Evolutionary conservation across 306 rosid species (phyloP), one percentile per base, ranked within the genome.

Genomic region (Medicago ruthenica): DNA sequence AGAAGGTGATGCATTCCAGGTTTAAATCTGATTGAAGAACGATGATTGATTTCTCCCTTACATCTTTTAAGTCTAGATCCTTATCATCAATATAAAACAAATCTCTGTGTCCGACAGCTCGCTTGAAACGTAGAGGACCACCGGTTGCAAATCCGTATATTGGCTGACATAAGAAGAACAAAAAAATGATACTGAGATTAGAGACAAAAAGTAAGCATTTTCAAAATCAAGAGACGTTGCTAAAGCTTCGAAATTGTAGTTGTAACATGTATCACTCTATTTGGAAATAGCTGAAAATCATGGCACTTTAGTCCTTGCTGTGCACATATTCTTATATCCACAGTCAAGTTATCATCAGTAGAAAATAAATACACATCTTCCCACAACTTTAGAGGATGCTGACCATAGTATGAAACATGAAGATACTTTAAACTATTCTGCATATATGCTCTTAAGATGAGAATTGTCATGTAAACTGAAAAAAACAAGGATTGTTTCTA

Each of bases 81-180:
- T 95, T 95, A 86, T 95, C 96, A 48, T 92, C 95, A 40, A 95
- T 80, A 82, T 90, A 95, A 82, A 87, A 94, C 80, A 92, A 86
- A 81, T 90, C 97, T 85, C 86, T 92, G 80, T 95, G 96, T 70
- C 97, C 97, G 17, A 72, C 86, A 82, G 97, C 97, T 85, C 95
- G 85, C 86, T 83, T 92, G 84, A 92, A 92, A 78, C 91, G 88
- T 79, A 92, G 71, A 82, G 91, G 85, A 87, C 91, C 91, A 20
- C 93, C 93, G 21, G 95, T 83, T 70, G 97, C 86, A 86, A 90
- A 94, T 75, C 97, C 97, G 70, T 88, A 94, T 67, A 94, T 76
- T 31, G 98, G 97, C 98, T 95, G 82, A 50, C 53, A 85, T 20
- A 74, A 70, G 73, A 63, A 17, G 42, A 68, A 74, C 9, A 17